Evolutionary conservation across 148 eudicot genomes (phyloP).

Genomic region (Linanthus parryae): DNA sequence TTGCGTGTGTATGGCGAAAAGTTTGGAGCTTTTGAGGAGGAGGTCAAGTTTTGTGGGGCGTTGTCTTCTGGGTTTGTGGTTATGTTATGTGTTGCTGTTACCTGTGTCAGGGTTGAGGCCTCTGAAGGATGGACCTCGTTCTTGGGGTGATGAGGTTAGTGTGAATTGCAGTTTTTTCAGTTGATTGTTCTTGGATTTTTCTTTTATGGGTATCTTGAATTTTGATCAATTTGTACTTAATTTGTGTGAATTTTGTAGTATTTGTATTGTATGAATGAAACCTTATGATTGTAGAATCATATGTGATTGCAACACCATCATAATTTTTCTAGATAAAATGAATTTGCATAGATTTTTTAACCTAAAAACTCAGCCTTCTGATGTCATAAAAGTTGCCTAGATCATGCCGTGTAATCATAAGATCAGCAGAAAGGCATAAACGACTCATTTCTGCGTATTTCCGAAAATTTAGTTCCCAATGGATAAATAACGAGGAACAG

Average conservation of each 20-base stretch:
- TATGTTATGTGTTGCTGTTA: constrained; percentile 19
- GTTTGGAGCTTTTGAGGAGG: constrained; percentile 8
- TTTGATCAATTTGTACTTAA: constrained; percentile 1
- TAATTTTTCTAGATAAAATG: background rate
- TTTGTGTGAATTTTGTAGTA: background rate
- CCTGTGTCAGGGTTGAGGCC: constrained; percentile 64
- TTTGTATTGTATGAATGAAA: background rate
- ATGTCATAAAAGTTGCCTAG: too few species aligned
- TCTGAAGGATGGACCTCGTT: constrained; percentile 51
- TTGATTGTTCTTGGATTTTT: background rate
- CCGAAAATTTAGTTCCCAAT: too few species aligned
- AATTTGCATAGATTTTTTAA: too few species aligned
- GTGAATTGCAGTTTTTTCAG: background rate
- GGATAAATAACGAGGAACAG: too few species aligned
- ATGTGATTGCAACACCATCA: background rate
- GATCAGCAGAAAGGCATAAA: too few species aligned
- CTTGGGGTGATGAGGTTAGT: constrained; percentile 97
- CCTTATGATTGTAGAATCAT: background rate
- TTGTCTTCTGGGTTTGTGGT: constrained; percentile 15
- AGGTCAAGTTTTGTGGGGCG: constrained; percentile 12
- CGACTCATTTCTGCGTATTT: too few species aligned
- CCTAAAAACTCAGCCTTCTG: too few species aligned
- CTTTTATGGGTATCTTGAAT: background rate
- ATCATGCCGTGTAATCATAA: too few species aligned
- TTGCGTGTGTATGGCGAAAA: background rate